Percentiles rank a stretch among this genome's conserved stretches.
These are phyloP conservation scores for Stentor coeruleus DNA, from an alignment of 73 alveolate species.

Conservation along the genomic window DNA sequence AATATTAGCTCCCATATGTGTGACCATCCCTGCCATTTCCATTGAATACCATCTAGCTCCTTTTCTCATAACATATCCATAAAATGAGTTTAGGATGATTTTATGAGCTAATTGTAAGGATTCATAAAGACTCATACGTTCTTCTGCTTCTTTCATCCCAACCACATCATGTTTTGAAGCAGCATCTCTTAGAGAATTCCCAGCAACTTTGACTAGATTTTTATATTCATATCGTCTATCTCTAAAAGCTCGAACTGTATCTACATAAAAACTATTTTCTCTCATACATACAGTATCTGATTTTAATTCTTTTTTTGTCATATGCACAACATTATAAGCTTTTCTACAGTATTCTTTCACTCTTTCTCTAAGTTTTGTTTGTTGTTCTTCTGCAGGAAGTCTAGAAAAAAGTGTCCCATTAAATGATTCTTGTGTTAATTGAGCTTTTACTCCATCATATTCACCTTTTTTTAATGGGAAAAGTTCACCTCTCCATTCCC, in stretches of 20 bases:
- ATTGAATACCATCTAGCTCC: conserved; percentile 99
- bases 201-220: conserved; percentile 88
- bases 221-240: conserved; percentile 99
- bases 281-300: conserved; percentile 99
- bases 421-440: conserved; percentile 66
- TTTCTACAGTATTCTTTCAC: conserved; percentile 82
- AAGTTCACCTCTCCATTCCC: conserved; percentile 98
- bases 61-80: conserved; percentile 99
- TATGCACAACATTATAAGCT: conserved; percentile 80
- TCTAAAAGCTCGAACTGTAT: conserved; percentile 97
- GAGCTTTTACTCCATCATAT: conserved; percentile 80
- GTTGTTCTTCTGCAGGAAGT: not conserved
- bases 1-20: conserved; percentile 98
- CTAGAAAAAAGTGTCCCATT: conserved; percentile 20
- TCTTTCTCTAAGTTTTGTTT: conserved; percentile 41
- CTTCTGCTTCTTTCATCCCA: conserved; percentile 30
- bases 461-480: conserved; percentile 94
- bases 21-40: conserved; percentile 99
- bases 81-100: conserved; percentile 98
- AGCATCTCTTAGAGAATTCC: conserved; percentile 82
- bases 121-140: conserved; percentile 3
- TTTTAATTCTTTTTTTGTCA: conserved; percentile 68
- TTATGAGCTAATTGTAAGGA: conserved; percentile 91
- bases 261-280: conserved; percentile 99
- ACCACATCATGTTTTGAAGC: conserved; percentile 32